phyloP scores from a whole-genome alignment of 1,284 basidiomycete species.

The Takashimella koratensis region DNA sequence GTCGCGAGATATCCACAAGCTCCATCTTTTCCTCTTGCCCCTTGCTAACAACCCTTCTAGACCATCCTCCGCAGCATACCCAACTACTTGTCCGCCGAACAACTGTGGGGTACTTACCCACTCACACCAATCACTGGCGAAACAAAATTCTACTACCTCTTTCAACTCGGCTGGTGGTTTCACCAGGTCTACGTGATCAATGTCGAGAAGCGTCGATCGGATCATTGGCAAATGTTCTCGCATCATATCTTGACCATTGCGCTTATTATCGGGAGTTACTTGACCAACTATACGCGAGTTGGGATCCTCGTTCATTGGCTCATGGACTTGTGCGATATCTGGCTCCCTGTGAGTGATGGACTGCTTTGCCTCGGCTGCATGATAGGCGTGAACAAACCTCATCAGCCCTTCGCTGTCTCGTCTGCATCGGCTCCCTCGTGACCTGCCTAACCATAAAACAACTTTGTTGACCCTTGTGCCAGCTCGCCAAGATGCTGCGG shows the following conservation, averaged over 20 bases:
- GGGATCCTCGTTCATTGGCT: slow-evolving; percentile 83
- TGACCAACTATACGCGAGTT: slow-evolving; percentile 77
- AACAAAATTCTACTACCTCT: slow-evolving; percentile 87
- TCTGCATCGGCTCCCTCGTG: not conserved
- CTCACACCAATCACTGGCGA: slow-evolving; percentile 70
- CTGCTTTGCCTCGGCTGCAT: too few species aligned
- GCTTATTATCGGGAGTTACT: slow-evolving; percentile 75
- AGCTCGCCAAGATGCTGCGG: slow-evolving; percentile 90
- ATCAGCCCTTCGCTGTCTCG: not conserved
- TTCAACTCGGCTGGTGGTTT: slow-evolving; percentile 86
- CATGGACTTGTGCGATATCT: slow-evolving; percentile 92
- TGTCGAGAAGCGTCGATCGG: slow-evolving; percentile 86
- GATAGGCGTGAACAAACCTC: too few species aligned
- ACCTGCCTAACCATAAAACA: not conserved
- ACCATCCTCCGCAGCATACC: slow-evolving; percentile 73
- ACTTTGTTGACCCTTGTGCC: not conserved
- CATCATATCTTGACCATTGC: slow-evolving; percentile 88
- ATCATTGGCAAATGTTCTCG: slow-evolving; percentile 92
- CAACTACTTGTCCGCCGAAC: slow-evolving; percentile 63
- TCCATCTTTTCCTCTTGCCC: slow-evolving; percentile 8
- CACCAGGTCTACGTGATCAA: slow-evolving; percentile 90
- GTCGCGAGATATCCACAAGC: not conserved
- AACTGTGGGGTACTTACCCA: slow-evolving; percentile 80
- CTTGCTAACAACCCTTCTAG: slow-evolving; percentile 50
- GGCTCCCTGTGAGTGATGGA: slow-evolving; percentile 68